Evolutionary conservation across 108 stramenopile genomes (phyloP).

Genomic region (Skeletonema marinoi): DNA sequence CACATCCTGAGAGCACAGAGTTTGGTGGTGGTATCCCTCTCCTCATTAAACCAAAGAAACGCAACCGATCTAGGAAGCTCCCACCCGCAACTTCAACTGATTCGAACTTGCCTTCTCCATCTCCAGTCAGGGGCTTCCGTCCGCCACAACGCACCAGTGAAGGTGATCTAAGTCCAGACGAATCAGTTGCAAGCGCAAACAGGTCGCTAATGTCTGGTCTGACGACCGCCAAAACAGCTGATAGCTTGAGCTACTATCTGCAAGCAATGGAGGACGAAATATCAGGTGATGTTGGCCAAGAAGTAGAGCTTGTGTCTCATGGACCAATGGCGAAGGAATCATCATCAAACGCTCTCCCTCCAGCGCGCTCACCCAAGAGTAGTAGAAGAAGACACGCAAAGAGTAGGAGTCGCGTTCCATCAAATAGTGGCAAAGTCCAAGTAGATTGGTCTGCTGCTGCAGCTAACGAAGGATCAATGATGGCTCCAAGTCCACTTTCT

Average conservation of each 20-base stretch:
- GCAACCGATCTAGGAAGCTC: neutral
- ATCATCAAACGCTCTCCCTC: slow-evolving; percentile 5
- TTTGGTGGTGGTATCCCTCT: slow-evolving; percentile 1
- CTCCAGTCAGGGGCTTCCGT: neutral
- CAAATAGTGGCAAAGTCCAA: slow-evolving; percentile 43
- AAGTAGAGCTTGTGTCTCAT: slow-evolving; percentile 44
- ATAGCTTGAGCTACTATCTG: slow-evolving; percentile 28
- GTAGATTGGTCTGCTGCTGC: slow-evolving; percentile 24
- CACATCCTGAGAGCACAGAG: neutral
- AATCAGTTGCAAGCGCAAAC: neutral
- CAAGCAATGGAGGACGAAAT: slow-evolving; percentile 43
- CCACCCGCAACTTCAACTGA: neutral
- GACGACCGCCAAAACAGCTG: slow-evolving; percentile 21
- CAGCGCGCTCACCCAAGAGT: neutral
- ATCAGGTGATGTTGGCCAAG: slow-evolving; percentile 44
- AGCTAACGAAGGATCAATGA: slow-evolving; percentile 3
- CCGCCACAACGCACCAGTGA: neutral
- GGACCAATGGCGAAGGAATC: slow-evolving; percentile 14
- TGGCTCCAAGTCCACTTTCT: neutral
- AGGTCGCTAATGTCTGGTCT: slow-evolving; percentile 15
- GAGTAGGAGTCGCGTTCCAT: slow-evolving; percentile 26
- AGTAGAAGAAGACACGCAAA: slow-evolving; percentile 18
- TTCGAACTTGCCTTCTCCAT: neutral
- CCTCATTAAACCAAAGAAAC: neutral
- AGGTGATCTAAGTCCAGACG: neutral